Conservation (phyloP, 768 basidiomycete species). For the Suillus brevipes region DNA sequence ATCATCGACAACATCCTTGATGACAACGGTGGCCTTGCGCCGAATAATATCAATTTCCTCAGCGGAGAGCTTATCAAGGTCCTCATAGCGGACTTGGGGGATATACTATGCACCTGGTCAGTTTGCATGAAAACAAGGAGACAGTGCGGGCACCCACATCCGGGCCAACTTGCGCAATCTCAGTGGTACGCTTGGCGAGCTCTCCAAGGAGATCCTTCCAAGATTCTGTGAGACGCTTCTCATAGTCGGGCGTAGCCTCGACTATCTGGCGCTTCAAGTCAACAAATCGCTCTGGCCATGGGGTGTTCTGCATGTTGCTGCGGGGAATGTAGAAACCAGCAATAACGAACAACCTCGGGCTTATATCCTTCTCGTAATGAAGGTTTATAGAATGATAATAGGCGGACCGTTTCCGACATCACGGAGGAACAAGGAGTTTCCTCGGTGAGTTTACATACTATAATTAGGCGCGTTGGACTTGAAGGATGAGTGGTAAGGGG, state of each 20-base stretch:
- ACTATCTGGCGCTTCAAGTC: slow-evolving; percentile 63
- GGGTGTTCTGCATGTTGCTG: slow-evolving; percentile 8
- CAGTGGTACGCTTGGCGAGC: slow-evolving; percentile 45
- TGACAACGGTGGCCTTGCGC: slow-evolving; percentile 60
- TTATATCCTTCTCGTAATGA: slow-evolving; percentile 12
- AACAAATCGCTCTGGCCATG: slow-evolving; percentile 44
- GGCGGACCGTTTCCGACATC: slow-evolving; percentile 7
- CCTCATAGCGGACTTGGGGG: slow-evolving; percentile 60
- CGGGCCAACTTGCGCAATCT: slow-evolving; percentile 49
- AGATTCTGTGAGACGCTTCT: slow-evolving; percentile 47
- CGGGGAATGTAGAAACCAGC: not conserved
- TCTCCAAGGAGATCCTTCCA: slow-evolving; percentile 62
- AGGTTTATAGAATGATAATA: not conserved
- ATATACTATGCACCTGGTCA: slow-evolving; percentile 44
- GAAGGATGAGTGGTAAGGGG: not conserved
- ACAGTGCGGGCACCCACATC: slow-evolving; percentile 39
- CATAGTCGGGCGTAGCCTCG: slow-evolving; percentile 40
- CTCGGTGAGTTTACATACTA: not conserved
- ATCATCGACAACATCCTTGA: slow-evolving; percentile 59
- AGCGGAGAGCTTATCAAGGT: slow-evolving; percentile 46
- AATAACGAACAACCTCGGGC: slow-evolving; percentile 3
- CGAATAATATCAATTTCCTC: slow-evolving; percentile 52
- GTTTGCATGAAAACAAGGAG: not conserved
- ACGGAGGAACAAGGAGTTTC: slow-evolving; percentile 2
- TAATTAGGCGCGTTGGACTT: not conserved